Percentiles rank a stretch among this genome's conserved stretches.
These are phyloP conservation scores for Senna siamea DNA, from an alignment of 306 rosid genomes.

Conservation along the genomic window DNA sequence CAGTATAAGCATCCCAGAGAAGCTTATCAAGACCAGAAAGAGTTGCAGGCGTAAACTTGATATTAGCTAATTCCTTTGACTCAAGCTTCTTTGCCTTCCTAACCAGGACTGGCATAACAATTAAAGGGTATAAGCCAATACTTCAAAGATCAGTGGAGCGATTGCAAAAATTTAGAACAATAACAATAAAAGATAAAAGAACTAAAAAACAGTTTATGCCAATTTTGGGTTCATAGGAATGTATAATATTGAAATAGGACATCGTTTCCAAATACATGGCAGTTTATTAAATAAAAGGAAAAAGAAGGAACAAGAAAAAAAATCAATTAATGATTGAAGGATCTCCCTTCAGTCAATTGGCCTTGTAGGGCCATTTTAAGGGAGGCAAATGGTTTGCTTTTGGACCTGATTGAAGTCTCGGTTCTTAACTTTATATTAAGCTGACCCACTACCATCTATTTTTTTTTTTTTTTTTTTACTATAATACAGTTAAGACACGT, in stretches of 20 bases:
- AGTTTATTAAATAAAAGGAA: background rate
- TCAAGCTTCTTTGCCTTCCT: conserved; percentile 37
- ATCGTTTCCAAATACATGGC: background rate
- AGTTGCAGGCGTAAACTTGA: conserved; percentile 29
- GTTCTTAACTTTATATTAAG: no score
- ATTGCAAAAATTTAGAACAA: conserved; percentile 15
- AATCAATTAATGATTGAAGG: background rate
- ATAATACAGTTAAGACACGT: no score
- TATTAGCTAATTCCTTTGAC: conserved; percentile 31
- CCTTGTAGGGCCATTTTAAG: no score
- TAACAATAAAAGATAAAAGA: background rate
- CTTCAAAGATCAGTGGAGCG: conserved; percentile 12
- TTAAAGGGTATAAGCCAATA: conserved; percentile 24
- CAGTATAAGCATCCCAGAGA: conserved; percentile 42
- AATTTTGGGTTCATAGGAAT: background rate
- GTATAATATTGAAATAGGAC: background rate
- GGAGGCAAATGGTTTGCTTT: no score
- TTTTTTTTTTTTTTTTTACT: no score
- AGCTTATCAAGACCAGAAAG: conserved; percentile 39
- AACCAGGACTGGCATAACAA: conserved; percentile 35
- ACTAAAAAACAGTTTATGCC: background rate
- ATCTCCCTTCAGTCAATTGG: no score
- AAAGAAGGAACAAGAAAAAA: background rate
- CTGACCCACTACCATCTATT: no score
- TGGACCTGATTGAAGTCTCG: no score